Conservation (phyloP, 768 basidiomycete species). For the Tylopilus plumbeoviolaceoides region DNA sequence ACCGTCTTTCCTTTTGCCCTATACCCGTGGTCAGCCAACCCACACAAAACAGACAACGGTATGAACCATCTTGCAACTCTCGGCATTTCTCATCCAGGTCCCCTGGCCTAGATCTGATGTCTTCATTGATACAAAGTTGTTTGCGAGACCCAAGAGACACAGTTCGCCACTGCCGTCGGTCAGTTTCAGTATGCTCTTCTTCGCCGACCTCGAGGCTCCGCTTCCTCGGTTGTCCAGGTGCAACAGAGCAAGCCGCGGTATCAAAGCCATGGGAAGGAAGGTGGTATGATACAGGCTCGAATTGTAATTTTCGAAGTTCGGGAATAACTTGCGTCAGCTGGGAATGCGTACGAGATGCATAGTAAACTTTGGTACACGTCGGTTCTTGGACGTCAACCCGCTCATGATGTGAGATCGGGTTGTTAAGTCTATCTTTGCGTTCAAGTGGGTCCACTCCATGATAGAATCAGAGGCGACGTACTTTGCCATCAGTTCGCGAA, state of each 20-base stretch:
- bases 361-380: conserved; percentile 81
- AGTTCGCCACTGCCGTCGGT: conserved; percentile 42
- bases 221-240: conserved; percentile 12
- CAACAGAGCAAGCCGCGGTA: background rate
- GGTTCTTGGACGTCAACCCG: conserved; percentile 37
- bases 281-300: conserved; percentile 34
- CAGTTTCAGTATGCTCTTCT: conserved; percentile 22
- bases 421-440: conserved; percentile 17
- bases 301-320: conserved; percentile 71
- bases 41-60: background rate
- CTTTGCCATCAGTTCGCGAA: conserved; percentile 79
- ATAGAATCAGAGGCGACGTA: conserved; percentile 30
- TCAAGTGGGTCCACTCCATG: background rate
- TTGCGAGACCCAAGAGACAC: conserved; percentile 89
- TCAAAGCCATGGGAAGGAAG: conserved; percentile 11
- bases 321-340: conserved; percentile 89
- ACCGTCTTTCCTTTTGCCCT: conserved; percentile 68
- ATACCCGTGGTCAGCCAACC: conserved; percentile 1
- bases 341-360: conserved; percentile 94
- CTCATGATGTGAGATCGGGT: conserved; percentile 2
- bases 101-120: conserved; percentile 52
- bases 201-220: conserved; percentile 22
- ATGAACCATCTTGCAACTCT: conserved; percentile 65
- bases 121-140: conserved; percentile 90
- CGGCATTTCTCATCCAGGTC: conserved; percentile 89